Base-by-base conservation (phyloP, 2,329 filamentous ascomycete genomes). In the Penicillium sp. region DNA sequence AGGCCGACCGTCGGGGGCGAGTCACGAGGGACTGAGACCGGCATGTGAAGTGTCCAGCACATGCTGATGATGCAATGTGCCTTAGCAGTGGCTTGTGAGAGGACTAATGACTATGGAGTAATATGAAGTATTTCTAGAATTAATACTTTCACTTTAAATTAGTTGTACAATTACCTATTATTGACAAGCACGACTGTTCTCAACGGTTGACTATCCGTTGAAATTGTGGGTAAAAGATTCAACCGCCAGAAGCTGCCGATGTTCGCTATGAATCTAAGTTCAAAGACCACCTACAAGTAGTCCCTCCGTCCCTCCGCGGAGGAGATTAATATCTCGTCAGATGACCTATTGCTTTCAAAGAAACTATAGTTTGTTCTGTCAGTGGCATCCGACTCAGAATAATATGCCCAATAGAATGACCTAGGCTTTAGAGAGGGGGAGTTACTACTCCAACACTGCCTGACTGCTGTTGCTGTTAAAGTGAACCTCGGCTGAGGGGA, bases 401-500 rank as follows among this genome's bases (percentile, higher is more conserved):
- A 37, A 26, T 12, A 9, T 44, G 19, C 10, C 30, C 51, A 22
- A 54, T 61, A 57, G 62, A 64, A 62, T 65, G 65, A 65, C 61
- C 62, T 56, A 54, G 59, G 38, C 53, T 26, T 47, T 12, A 12
- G 17, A 24, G 30, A 6, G 19, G 45, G 26, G 22, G 49, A 6
- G 5, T 42, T 28, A 26, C 9, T 12, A 33, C 9, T 12, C 8
- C 28, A 33, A 33, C 9, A 33, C 30, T 33, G 30, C 12, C 30
- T 33, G 30, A 12, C 30, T 10, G 13, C 7, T 35, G 2, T 13
- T 37, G 6, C 35, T 37, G 13, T 5, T 15, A 51, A 33, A 35
- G 35, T 59, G 65, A 65, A 68, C 68, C 68, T 70, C 68, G 67
- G 68, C 64, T 68, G 68, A 65, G 66, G 35, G 65, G 67, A 67